Base-by-base conservation (phyloP, 2,329 filamentous ascomycete species). In the Fulvia fulva region DNA sequence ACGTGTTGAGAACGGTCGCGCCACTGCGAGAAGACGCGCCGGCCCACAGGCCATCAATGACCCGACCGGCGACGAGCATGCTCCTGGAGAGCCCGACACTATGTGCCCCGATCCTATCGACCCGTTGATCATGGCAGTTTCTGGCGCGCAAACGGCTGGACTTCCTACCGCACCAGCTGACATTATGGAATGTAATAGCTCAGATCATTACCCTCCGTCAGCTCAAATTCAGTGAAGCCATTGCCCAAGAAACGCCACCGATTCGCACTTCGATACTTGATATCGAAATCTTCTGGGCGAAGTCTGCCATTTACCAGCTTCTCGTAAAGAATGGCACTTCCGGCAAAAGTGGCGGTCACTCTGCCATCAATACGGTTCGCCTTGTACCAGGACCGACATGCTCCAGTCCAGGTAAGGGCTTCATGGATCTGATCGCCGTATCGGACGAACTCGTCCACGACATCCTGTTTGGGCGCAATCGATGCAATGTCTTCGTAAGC, bases 201-300 rank as follows among this genome's bases (percentile, higher is more conserved):
- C 30, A 59, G 52, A 19, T 59, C 56, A 26, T 55, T 59, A 5
- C 51, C 52, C 45, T 59, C 56, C 32, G 47, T 49, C 37, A 59
- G 41, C 49, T 59, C 57, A 26, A 50, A 56, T 19, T 53, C 47
- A 26, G 63, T 61, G 41, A 61, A 63, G 30, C 78, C 78, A 65
- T 79, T 80, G 0, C 78, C 78, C 73, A 80, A 71, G 60, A 79
- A 79, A 25, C 72, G 59, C 63, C 75, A 80, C 16, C 71, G 67
- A 64, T 80, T 80, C 16, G 60, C 54, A n/a, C 71, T 74, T 44
- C 71, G 68, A 61, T 80, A 80, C 46, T 68, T 68, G 37, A 81
- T 74, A 2, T 80, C 74, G 61, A 79, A 80, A 61, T 81, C 78
- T 62, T 81, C 78, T 1, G 70, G 70, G 6, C 79, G 70, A 16